Base-by-base conservation (phyloP, 176 grass and related monocot genomes). In the Lolium perenne region DNA sequence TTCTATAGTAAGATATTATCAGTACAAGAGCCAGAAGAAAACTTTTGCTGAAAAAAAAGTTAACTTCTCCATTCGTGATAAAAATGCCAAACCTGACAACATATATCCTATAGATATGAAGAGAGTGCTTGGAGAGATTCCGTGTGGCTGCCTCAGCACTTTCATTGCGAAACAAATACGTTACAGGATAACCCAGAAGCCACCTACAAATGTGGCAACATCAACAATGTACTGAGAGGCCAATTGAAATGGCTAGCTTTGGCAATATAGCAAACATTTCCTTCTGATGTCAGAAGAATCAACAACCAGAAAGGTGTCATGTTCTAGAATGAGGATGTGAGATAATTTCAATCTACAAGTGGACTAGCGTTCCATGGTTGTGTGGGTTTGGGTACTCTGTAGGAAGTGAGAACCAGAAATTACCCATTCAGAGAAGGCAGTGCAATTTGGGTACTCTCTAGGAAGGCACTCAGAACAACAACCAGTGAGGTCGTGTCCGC, bases 371-470 rank as follows among this genome's bases (percentile, higher is more conserved):
- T 73, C 9, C 56, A 50, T 68, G 38, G 22, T 47, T 57, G 13
- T 48, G 35, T 48, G 35, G n/a, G 61, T 51, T 81, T 61, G 0
- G 1, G 8, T 25, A 74, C 71, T 0, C n/a, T 70, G 8, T 70
- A 41, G 67, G 67, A 70, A 70, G 67, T 10, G 67, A 58, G 49
- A 75, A 64, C 47, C 26, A 35, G 51, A 71, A 79, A 77, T 86
- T 91, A 94, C 93, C 96, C 96, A 82, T 95, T 98, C 64, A 98
- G 57, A 87, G 93, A 91, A 65, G 93, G 90, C 79, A 98, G 86
- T 13, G 88, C 65, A 74, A 98, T 91, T 84, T 56, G 63, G 8
- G 80, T 47, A 74, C 69, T 71, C 62, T 89, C 83, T 58, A 94
- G 58, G 83, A 89, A 80, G 61, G 66, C 18, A 61, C 80, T 92